Evolutionary conservation across 2,329 filamentous ascomycete genomes (phyloP), one percentile per base, ranked within the genome.

Genomic region (Botrytis fabae): DNA sequence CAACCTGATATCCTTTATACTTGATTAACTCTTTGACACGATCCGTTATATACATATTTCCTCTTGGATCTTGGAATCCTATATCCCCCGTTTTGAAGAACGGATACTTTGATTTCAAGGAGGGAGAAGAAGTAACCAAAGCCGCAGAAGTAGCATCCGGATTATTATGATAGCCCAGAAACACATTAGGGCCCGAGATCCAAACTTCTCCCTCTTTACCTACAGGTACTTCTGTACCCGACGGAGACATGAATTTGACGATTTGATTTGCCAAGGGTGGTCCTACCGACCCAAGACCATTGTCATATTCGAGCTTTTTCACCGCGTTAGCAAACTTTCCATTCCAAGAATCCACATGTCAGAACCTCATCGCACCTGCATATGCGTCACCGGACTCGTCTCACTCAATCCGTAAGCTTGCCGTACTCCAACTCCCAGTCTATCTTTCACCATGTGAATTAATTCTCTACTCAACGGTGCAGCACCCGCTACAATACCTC

Each of bases 381-480:
- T 88, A 77, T 93, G 90, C 0, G 93, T 92, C 1, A 89, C 91
- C 0, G 94, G 94, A 48, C 91, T 91, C 25, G 93, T 96, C 83
- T 98, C 95, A 18, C 90, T 93, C 16, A 97, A 86, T 0, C 94
- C 94, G 80, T 97, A 98, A 28, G 93, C 94, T 82, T 98, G 94
- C 3, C 28, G 42, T 75, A 97, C 89, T 10, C 90, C 90, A 35
- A 95, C 85, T 69, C 89, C 89, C 72, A 95, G 87, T 22, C 94
- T 88, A 32, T 88, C 82, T 84, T 92, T 92, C 4, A 95, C 88
- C 14, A 89, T 87, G 70, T 93, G 88, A 2, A 95, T 91, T 4
- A 97, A 86, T 76, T 97, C 90, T 88, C 2, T 79, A 82, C 3
- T 82, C 81, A 85, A 77, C 0, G 88, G 88, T 3, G 89, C 88